Conservation (phyloP, 108 stramenopile species). For the Nitzschia inconspicua region DNA sequence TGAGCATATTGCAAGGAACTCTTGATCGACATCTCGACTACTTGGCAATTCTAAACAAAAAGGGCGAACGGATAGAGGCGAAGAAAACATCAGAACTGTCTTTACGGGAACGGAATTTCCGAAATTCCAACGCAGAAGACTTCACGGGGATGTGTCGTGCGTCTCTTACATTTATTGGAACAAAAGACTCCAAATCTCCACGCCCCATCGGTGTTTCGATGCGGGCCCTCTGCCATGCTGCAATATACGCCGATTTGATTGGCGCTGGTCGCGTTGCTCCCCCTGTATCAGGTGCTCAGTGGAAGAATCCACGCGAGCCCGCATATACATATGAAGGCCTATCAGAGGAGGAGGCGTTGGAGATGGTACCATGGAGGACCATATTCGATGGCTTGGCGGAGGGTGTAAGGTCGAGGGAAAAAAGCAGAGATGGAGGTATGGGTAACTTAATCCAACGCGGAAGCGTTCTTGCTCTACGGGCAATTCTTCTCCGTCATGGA, state of each 20-base stretch:
- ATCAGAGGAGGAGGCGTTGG: slow-evolving; percentile 53
- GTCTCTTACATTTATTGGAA: slow-evolving; percentile 72
- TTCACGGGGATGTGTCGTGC: slow-evolving; percentile 79
- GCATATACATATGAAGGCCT: slow-evolving; percentile 77
- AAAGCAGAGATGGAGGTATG: slow-evolving; percentile 64
- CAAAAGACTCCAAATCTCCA: slow-evolving; percentile 38
- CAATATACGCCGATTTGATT: slow-evolving; percentile 85
- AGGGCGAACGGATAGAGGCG: slow-evolving; percentile 23
- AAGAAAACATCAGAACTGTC: slow-evolving; percentile 19
- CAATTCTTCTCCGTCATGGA: slow-evolving; percentile 84
- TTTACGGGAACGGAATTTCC: slow-evolving; percentile 40
- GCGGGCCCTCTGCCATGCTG: slow-evolving; percentile 86
- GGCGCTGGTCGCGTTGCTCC: slow-evolving; percentile 65
- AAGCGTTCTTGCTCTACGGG: slow-evolving; percentile 72
- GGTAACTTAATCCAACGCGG: slow-evolving; percentile 83
- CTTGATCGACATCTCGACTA: slow-evolving; percentile 80
- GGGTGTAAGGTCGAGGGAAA: slow-evolving; percentile 53
- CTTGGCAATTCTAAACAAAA: slow-evolving; percentile 39
- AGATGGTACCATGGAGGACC: slow-evolving; percentile 86
- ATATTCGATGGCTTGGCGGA: slow-evolving; percentile 78
- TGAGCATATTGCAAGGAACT: slow-evolving; percentile 77
- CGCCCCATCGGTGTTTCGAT: slow-evolving; percentile 76
- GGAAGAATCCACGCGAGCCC: slow-evolving; percentile 32
- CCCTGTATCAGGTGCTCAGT: slow-evolving; percentile 46
- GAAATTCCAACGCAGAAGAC: slow-evolving; percentile 79